A percentile compares a stretch with the other conserved stretches of the same genome.
Evolutionary conservation across 2,329 filamentous ascomycete genomes (phyloP).

Genomic region (Epichloe typhina): DNA sequence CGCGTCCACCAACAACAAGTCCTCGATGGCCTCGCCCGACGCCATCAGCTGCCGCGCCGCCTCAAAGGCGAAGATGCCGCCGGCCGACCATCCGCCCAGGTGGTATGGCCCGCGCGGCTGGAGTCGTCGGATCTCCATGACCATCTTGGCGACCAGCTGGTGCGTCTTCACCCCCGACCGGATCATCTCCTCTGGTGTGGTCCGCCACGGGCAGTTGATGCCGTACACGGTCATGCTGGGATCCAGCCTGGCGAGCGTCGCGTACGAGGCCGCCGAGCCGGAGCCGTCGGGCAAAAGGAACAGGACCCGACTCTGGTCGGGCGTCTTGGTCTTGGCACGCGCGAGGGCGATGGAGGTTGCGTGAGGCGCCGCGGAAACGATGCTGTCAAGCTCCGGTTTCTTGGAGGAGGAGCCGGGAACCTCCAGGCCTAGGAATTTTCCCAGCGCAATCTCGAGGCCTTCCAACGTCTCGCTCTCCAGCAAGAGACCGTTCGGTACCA

Average conservation of each 20-base stretch:
- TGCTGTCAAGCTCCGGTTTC: no score
- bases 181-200: background rate
- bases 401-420: no score
- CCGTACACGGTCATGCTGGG: background rate
- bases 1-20: slow-evolving; percentile 52
- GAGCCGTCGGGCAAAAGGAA: slow-evolving; percentile 20
- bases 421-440: no score
- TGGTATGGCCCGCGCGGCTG: slow-evolving; percentile 5
- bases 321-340: background rate
- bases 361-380: background rate
- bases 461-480: no score
- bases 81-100: slow-evolving; percentile 59
- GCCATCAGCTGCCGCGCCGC: slow-evolving; percentile 47
- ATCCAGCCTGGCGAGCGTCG: slow-evolving; percentile 2
- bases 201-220: slow-evolving; percentile 14
- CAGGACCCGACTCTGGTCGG: background rate
- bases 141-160: background rate
- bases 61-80: slow-evolving; percentile 59
- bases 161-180: background rate
- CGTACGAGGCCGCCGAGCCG: slow-evolving; percentile 17
- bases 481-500: no score
- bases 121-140: slow-evolving; percentile 5
- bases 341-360: background rate
- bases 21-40: slow-evolving; percentile 42
- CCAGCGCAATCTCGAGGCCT: no score